Conservation (phyloP, 1,284 basidiomycete species). For the Sporisorium scitamineum region DNA sequence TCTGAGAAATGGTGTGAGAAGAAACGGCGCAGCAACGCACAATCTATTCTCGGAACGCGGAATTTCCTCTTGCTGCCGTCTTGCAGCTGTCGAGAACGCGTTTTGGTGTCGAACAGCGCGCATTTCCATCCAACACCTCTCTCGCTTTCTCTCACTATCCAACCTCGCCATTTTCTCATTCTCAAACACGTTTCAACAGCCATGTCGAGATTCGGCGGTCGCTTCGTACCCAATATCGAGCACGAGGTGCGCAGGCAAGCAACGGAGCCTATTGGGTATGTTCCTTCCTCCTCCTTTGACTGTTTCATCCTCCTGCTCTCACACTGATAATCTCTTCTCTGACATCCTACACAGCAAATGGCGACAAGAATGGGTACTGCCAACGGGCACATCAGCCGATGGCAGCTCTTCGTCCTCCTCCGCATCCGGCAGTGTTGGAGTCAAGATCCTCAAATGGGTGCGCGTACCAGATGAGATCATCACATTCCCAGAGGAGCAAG, state of each 20-base stretch:
- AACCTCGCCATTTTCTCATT: neutral
- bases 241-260: conserved; percentile 43
- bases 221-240: conserved; percentile 48
- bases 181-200: neutral
- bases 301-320: neutral
- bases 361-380: conserved; percentile 39
- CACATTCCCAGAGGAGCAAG: conserved; percentile 41
- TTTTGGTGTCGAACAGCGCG: conserved; percentile 3
- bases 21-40: neutral
- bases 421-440: conserved; percentile 6
- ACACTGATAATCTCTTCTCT: neutral
- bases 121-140: conserved; percentile 18
- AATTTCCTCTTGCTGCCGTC: neutral
- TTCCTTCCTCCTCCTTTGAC: neutral
- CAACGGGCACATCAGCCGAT: conserved; percentile 13
- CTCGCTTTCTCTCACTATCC: neutral
- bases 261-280: conserved; percentile 36
- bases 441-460: conserved; percentile 49
- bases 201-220: conserved; percentile 44
- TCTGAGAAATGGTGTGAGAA: neutral
- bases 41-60: conserved; percentile 12
- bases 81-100: conserved; percentile 22
- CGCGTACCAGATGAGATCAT: conserved; percentile 8
- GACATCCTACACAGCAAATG: conserved; percentile 21
- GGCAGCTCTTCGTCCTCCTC: conserved; percentile 16